A percentile compares a stretch with the other conserved stretches of the same genome.
Evolutionary conservation across 1,139 yeast genomes (phyloP).

Genomic region (Hyphopichia khmerensis): DNA sequence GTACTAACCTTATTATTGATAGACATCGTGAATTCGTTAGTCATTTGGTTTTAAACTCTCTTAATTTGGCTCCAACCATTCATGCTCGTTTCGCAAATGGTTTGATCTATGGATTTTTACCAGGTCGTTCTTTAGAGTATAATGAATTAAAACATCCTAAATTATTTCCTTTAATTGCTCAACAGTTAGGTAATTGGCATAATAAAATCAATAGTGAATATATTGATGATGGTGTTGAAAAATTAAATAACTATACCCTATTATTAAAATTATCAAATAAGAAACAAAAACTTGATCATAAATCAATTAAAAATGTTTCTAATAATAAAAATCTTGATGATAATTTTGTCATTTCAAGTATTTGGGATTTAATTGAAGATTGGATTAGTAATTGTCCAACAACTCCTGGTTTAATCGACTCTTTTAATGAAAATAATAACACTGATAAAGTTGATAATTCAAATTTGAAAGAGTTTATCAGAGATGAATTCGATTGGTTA

Average conservation of each 20-base stretch:
- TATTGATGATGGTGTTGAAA: conserved; percentile 53
- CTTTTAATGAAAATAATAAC: conserved; percentile 37
- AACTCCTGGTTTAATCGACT: conserved; percentile 38
- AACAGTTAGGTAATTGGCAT: conserved; percentile 75
- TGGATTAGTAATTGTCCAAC: conserved; percentile 66
- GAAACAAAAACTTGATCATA: conserved; percentile 11
- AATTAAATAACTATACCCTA: conserved; percentile 35
- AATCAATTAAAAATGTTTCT: conserved; percentile 20
- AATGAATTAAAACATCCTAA: conserved; percentile 48
- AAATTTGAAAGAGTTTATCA: conserved; percentile 39
- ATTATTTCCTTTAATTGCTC: conserved; percentile 61
- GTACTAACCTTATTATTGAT: conserved; percentile 72
- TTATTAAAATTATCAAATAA: conserved; percentile 11
- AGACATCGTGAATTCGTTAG: conserved; percentile 75
- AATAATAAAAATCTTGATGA: too few relatives aligned
- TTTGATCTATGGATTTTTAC: conserved; percentile 66
- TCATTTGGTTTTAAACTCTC: conserved; percentile 60
- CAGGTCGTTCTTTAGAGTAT: conserved; percentile 64
- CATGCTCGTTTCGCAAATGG: conserved; percentile 74
- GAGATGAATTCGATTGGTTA: conserved; percentile 58
- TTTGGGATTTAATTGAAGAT: conserved; percentile 60
- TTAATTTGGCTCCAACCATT: conserved; percentile 67
- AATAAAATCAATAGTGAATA: conserved; percentile 39
- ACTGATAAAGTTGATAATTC: conserved; percentile 21
- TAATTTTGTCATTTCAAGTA: too few relatives aligned